Base-by-base conservation (phyloP, 2,329 filamentous ascomycete genomes). In the Ilyonectria mors-panacis region DNA sequence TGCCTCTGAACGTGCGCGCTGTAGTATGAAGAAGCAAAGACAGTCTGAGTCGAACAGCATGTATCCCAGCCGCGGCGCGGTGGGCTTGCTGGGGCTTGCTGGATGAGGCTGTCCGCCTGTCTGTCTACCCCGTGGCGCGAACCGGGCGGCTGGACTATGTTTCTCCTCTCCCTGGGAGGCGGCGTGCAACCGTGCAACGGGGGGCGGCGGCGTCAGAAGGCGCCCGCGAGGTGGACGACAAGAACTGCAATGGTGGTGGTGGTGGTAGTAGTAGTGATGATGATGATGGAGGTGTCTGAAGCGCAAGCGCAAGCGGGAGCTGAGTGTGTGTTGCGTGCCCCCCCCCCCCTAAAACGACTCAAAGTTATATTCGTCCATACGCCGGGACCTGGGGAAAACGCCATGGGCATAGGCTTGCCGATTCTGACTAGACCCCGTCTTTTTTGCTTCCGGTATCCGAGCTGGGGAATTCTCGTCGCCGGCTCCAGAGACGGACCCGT, bases 181-280 rank as follows among this genome's bases (percentile, higher is more conserved):
- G 70, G 73, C 73, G 68, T 67, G 65, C 67, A 70, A 61, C 51
- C 54, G 67, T 63, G 61, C 65, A 68, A 75, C 73, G 70, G 71
- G 71, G 70, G 71, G 71, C 70, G 70, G 70, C 66, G 73, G 71
- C 71, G 70, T 54, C 71, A 70, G 62, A 73, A 67, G 70, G 68
- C 73, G 73, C 68, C 63, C 68, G 58, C 45, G 30, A 39, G 53
- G 45, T 39, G 51, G 47, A 33, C 53, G 59, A 58, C 37, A 53
- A 10, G 10, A 33, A 19, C 50, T 35, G 28, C 47, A 50, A 44
- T 64, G 59, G 57, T 72, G 60, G 42, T 50, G 53, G 26, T 55
- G 55, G 59, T 61, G 48, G 39, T 62, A 48, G 51, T 66, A 28
- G 39, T 28, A 55, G 19, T 42, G 59, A 51, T 37, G 37, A 53